Conservation (phyloP, 83 land plant genomes). For the Picea abies region DNA sequence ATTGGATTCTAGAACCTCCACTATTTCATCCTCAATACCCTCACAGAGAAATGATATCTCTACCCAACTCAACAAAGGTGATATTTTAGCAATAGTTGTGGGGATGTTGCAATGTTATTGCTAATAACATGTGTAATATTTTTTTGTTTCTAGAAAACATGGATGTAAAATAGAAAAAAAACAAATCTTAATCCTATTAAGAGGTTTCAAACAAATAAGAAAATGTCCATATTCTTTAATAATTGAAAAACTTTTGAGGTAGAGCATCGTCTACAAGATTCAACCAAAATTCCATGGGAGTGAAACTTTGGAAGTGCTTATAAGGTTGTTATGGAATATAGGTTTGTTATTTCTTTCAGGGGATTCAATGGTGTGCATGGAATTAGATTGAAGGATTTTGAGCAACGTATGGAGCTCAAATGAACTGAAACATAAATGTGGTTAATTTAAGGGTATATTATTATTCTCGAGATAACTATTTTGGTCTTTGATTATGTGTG, state of each 20-base stretch:
- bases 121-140: slow-evolving; percentile 21
- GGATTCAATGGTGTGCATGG: slow-evolving; percentile 77
- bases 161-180: not conserved
- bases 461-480: slow-evolving; percentile 85
- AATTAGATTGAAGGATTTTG: slow-evolving; percentile 68
- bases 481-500: slow-evolving; percentile 83
- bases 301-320: slow-evolving; percentile 89
- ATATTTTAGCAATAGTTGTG: slow-evolving; percentile 9
- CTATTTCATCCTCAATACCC: not conserved
- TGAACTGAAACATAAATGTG: slow-evolving; percentile 75
- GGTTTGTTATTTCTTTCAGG: slow-evolving; percentile 73
- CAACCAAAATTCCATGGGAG: slow-evolving; percentile 89
- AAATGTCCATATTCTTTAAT: slow-evolving; percentile 68
- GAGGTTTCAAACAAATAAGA: slow-evolving; percentile 19
- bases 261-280: slow-evolving; percentile 78
- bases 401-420: slow-evolving; percentile 79
- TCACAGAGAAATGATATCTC: not conserved
- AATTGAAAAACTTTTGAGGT: slow-evolving; percentile 61
- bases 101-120: slow-evolving; percentile 33
- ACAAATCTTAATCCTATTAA: not conserved
- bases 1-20: not conserved
- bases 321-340: slow-evolving; percentile 79
- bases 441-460: slow-evolving; percentile 76
- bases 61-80: slow-evolving; percentile 1
- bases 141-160: slow-evolving; percentile 31